phyloP scores from a whole-genome alignment of 192 early-diverging fungal species.

The Podila horticola region DNA sequence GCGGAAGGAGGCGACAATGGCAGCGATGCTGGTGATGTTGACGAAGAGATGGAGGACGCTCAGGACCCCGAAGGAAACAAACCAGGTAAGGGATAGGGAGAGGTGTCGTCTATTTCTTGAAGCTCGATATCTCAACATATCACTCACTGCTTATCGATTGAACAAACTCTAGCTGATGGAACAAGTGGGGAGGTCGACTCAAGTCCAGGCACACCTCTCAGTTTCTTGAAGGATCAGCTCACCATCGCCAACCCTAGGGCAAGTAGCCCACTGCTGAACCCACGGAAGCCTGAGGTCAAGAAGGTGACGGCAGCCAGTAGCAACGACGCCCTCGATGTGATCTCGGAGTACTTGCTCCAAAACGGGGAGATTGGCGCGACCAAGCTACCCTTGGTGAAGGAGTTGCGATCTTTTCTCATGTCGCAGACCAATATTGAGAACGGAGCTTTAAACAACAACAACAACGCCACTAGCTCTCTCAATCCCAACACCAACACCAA shows the following conservation, averaged over 20 bases:
- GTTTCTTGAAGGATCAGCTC: constrained; percentile 7
- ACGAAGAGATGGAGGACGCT: constrained; percentile 51
- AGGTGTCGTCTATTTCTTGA: neutral
- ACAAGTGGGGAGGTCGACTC: neutral
- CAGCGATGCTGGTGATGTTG: constrained; percentile 35
- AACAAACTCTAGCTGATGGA: neutral
- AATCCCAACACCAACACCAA: neutral
- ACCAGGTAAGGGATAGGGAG: constrained; percentile 1
- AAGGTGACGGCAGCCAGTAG: constrained; percentile 30
- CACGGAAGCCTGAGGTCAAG: constrained; percentile 38
- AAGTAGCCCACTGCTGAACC: constrained; percentile 11
- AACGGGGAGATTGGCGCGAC: constrained; percentile 48
- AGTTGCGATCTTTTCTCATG: constrained; percentile 41
- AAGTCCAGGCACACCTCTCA: neutral
- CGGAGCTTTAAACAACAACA: neutral
- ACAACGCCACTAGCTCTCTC: neutral
- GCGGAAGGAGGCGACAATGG: constrained; percentile 19
- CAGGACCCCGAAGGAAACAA: constrained; percentile 13
- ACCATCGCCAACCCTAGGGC: constrained; percentile 11
- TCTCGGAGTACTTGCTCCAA: constrained; percentile 48
- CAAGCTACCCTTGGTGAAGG: constrained; percentile 44
- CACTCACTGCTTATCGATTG: too few relatives aligned
- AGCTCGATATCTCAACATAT: too few relatives aligned
- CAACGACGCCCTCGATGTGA: constrained; percentile 47
- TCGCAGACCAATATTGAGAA: constrained; percentile 40